A percentile compares a stretch with the other conserved stretches of the same genome.
These are phyloP conservation scores for Globisporangium nunn DNA, from an alignment of 352 stramenopile genomes.

Conservation along the genomic window DNA sequence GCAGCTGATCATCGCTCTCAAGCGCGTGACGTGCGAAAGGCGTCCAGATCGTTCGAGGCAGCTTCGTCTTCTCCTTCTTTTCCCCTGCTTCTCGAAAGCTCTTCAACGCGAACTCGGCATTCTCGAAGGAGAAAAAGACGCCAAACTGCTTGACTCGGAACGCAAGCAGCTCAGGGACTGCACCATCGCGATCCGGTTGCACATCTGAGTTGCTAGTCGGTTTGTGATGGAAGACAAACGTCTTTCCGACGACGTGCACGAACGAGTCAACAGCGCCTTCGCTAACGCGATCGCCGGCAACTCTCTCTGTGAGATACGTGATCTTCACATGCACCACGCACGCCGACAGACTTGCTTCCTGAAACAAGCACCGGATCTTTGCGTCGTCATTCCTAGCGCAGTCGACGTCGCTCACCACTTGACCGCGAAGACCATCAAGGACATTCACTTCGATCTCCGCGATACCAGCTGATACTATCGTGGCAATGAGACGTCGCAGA, in stretches of 20 bases:
- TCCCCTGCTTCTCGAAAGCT: neutral
- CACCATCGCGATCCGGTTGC: neutral
- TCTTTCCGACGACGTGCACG: constrained; percentile 23
- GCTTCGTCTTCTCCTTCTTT: neutral
- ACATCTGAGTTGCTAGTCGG: constrained; percentile 6
- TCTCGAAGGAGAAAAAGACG: constrained; percentile 26
- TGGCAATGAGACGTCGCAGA: constrained; percentile 14
- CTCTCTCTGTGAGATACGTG: neutral
- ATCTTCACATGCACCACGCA: constrained; percentile 11
- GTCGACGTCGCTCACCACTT: constrained; percentile 14
- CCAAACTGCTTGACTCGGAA: constrained; percentile 25
- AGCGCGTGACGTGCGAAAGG: constrained; percentile 17
- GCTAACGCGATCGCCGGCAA: no score
- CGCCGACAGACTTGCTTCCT: constrained; percentile 15
- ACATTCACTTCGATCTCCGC: constrained; percentile 3
- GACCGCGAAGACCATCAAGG: constrained; percentile 4
- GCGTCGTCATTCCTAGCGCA: constrained; percentile 3
- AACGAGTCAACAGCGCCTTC: neutral
- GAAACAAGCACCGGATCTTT: constrained; percentile 12
- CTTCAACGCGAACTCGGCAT: constrained; percentile 12
- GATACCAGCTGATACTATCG: neutral
- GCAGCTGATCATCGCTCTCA: constrained; percentile 12
- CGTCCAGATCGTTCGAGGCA: constrained; percentile 18
- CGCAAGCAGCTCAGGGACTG: constrained; percentile 9
- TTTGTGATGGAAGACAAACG: constrained; percentile 30